Percentiles rank a stretch among this genome's conserved stretches.
These are phyloP conservation scores for Nicotiana obtusifolia DNA, from an alignment of 257 asterid genomes.

Conservation along the genomic window DNA sequence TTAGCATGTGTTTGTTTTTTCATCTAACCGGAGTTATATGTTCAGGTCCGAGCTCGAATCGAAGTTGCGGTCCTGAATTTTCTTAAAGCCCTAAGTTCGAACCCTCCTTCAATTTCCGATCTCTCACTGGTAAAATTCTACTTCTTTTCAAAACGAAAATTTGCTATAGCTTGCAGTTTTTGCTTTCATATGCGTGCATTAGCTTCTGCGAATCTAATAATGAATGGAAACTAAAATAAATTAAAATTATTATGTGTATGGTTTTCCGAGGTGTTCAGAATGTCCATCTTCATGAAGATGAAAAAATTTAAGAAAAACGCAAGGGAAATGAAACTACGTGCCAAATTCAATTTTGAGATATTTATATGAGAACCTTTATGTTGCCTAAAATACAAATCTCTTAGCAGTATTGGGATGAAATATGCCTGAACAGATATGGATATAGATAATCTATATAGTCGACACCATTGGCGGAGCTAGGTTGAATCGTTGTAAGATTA, in stretches of 20 bases:
- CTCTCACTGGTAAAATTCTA: conserved; percentile 51
- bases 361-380: not conserved
- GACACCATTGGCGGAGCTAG: no score
- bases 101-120: conserved; percentile 58
- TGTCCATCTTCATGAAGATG: not conserved
- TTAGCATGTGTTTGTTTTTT: not conserved
- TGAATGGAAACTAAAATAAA: no score
- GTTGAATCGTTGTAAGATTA: no score
- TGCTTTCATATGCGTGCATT: not conserved
- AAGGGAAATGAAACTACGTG: not conserved
- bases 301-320: not conserved
- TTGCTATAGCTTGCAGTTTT: not conserved
- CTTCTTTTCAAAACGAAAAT: not conserved
- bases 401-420: not conserved
- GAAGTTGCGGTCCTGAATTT: conserved; percentile 82
- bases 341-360: no score
- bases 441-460: not conserved
- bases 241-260: no score
- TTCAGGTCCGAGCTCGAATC: conserved; percentile 83
- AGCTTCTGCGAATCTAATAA: not conserved
- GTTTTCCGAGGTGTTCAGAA: not conserved
- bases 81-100: conserved; percentile 57
- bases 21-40: not conserved
- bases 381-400: not conserved
- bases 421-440: not conserved